These are phyloP conservation scores for Coniochaeta pulveracea DNA, from an alignment of 2,329 filamentous ascomycete species.

Conservation along the genomic window DNA sequence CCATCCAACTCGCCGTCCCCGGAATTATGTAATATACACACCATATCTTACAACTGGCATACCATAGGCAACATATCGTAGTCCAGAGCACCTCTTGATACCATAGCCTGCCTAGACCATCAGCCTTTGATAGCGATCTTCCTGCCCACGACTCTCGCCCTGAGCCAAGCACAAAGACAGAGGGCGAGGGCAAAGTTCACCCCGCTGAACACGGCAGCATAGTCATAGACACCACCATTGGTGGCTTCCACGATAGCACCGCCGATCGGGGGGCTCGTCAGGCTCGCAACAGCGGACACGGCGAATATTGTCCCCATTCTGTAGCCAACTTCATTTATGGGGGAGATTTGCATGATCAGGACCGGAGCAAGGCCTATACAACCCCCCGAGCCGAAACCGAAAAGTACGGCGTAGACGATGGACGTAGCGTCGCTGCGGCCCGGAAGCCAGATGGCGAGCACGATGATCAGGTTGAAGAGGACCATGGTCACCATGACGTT, in stretches of 20 bases:
- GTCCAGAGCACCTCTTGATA: no score
- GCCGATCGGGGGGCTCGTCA: slow-evolving; percentile 39
- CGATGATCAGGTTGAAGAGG: slow-evolving; percentile 23
- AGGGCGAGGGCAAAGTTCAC: no score
- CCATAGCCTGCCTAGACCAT: no score
- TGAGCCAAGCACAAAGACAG: no score
- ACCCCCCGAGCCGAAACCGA: slow-evolving; percentile 29
- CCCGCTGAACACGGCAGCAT: no score
- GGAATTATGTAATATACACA: no score
- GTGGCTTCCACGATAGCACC: slow-evolving; percentile 25
- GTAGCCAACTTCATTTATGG: slow-evolving; percentile 41
- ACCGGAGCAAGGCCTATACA: slow-evolving; percentile 26
- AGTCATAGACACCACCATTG: no score
- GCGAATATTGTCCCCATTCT: slow-evolving; percentile 41
- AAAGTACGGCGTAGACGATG: slow-evolving; percentile 28
- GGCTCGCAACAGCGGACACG: slow-evolving; percentile 35
- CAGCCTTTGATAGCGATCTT: no score
- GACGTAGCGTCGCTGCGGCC: slow-evolving; percentile 16
- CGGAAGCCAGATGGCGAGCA: slow-evolving; percentile 31
- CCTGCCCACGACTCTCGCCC: no score
- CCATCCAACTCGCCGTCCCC: no score
- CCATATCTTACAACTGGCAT: no score
- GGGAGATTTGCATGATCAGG: slow-evolving; percentile 38
- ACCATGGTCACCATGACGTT: slow-evolving; percentile 34
- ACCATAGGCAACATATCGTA: no score